Evolutionary conservation across 2,329 filamentous ascomycete genomes (phyloP).

Genomic region (Mycogone perniciosa): DNA sequence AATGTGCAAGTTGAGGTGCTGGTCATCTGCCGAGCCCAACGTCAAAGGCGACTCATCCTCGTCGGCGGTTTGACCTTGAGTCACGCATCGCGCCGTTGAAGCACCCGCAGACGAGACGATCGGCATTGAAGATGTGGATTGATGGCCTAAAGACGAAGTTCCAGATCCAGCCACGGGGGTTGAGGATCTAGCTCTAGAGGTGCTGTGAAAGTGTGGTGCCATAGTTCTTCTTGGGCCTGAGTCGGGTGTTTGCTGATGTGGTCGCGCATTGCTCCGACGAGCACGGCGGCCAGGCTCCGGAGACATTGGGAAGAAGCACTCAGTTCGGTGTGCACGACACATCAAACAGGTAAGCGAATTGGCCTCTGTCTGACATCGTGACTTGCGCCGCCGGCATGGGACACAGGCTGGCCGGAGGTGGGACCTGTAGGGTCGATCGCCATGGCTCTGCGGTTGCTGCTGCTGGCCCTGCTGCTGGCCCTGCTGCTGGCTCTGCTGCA

Average conservation of each 20-base stretch:
- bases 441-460: conserved; percentile 11
- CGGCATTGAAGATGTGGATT: background rate
- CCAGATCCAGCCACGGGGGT: conserved; percentile 1
- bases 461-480: background rate
- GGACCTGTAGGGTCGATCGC: conserved; percentile 49
- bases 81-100: background rate
- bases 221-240: background rate
- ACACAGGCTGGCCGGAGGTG: conserved; percentile 56
- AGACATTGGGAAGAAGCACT: conserved; percentile 42
- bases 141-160: background rate
- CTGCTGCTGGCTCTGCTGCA: background rate
- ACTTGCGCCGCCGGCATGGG: conserved; percentile 54
- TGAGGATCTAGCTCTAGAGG: conserved; percentile 2
- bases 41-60: conserved; percentile 23
- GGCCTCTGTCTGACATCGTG: conserved; percentile 53
- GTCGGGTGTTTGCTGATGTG: background rate
- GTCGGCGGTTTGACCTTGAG: background rate
- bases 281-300: conserved; percentile 15
- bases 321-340: conserved; percentile 51
- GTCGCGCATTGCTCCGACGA: conserved; percentile 11
- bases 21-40: conserved; percentile 29
- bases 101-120: background rate
- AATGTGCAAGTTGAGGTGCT: conserved; percentile 44
- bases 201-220: background rate
- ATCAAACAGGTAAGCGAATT: conserved; percentile 47